A percentile compares a stretch with the other conserved stretches of the same genome.
Conservation (phyloP, 164 flowering plant species). For the Umbilicus rupestris region DNA sequence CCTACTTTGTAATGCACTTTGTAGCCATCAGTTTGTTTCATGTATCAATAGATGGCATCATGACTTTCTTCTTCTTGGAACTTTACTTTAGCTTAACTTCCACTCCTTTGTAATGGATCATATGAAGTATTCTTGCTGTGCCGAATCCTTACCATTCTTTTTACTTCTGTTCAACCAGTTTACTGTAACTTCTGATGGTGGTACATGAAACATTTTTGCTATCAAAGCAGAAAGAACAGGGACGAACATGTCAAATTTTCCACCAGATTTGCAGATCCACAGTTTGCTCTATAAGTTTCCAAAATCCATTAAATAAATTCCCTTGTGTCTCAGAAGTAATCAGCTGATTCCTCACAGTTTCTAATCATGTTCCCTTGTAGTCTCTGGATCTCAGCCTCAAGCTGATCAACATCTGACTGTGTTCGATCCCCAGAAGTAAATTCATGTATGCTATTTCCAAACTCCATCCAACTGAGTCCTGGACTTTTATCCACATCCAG, state of each 20-base stretch:
- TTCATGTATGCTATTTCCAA: conserved; percentile 25
- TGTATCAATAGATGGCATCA: not conserved
- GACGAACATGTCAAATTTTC: too few species aligned
- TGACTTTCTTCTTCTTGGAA: not conserved
- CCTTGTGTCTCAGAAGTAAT: not conserved
- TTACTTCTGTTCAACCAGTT: not conserved
- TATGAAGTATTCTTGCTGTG: not conserved
- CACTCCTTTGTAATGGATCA: too few species aligned
- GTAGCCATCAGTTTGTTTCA: not conserved
- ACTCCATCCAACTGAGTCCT: conserved; percentile 86
- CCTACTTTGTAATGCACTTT: not conserved
- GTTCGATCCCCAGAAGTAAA: conserved; percentile 55
- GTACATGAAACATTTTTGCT: too few species aligned
- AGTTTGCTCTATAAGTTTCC: not conserved
- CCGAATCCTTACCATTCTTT: not conserved
- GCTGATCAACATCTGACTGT: conserved; percentile 30
- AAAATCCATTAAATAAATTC: not conserved
- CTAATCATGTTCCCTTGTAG: conserved; percentile 34
- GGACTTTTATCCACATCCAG: conserved; percentile 51
- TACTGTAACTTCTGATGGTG: too few species aligned
- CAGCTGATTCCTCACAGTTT: not conserved
- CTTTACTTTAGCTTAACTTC: not conserved
- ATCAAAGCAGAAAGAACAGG: too few species aligned
- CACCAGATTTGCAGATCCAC: too few species aligned
- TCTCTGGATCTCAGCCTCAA: conserved; percentile 29